Evolutionary conservation across 2,329 filamentous ascomycete species (phyloP).

Genomic region (Ceratocystis ficicola): DNA sequence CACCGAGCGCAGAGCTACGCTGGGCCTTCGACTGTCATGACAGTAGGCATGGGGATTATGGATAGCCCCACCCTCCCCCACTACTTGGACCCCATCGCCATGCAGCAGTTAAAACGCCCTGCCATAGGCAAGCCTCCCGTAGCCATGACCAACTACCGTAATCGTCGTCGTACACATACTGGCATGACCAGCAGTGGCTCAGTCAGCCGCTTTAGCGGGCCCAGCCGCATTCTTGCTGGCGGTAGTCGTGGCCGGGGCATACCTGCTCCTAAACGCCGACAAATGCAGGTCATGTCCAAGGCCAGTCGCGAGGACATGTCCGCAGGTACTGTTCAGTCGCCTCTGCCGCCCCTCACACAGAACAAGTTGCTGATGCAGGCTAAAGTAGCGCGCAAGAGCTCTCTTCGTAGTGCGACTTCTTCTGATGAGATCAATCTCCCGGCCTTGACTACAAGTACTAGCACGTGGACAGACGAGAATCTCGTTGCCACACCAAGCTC

Average conservation of each 20-base stretch:
- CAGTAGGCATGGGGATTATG: constrained; percentile 27
- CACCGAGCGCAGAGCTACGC: constrained; percentile 31
- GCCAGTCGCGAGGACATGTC: constrained; percentile 20
- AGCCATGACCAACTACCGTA: constrained; percentile 5
- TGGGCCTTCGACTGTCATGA: constrained; percentile 7
- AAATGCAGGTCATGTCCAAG: constrained; percentile 19
- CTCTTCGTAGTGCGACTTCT: background rate
- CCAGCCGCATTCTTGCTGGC: background rate
- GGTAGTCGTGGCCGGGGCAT: background rate
- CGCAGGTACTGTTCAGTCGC: background rate
- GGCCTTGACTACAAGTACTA: constrained; percentile 12
- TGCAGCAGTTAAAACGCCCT: background rate
- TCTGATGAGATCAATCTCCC: constrained; percentile 11
- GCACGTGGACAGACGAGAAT: constrained; percentile 18
- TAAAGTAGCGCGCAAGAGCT: constrained; percentile 4
- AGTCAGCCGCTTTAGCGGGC: constrained; percentile 12
- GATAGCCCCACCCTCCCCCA: constrained; percentile 27
- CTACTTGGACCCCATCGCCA: background rate
- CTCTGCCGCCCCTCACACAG: background rate
- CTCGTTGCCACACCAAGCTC: background rate
- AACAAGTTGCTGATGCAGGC: too few species aligned
- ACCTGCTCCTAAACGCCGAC: constrained; percentile 9
- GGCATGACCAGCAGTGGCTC: constrained; percentile 17
- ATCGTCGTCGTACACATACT: constrained; percentile 15
- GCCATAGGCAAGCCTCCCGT: constrained; percentile 1